phyloP scores from a whole-genome alignment of 495 filamentous ascomycete species.

The Daldinia childiae region DNA sequence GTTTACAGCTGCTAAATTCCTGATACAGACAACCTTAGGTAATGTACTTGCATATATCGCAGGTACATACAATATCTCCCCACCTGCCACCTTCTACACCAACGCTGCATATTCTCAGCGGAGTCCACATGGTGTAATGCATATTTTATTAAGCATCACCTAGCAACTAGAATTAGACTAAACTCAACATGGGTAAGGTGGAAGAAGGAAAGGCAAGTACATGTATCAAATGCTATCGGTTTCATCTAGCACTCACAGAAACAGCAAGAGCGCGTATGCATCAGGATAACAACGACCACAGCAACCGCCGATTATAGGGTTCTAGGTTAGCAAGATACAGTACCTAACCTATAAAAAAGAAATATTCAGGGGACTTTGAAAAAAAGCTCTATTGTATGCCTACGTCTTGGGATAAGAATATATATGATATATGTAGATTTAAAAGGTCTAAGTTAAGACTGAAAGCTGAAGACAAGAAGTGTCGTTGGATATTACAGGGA shows the following conservation, averaged over 20 bases:
- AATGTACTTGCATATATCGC: no score
- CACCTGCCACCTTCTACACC: neutral
- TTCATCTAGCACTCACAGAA: neutral
- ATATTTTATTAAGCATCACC: neutral
- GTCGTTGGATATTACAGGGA: slow-evolving; percentile 7
- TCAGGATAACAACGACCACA: neutral
- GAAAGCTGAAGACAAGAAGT: neutral
- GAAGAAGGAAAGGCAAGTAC: neutral
- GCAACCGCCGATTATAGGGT: neutral
- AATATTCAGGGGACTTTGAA: neutral
- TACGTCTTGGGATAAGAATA: neutral
- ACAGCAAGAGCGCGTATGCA: neutral
- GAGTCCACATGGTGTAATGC: neutral
- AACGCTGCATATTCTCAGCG: neutral
- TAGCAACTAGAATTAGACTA: neutral
- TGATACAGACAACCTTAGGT: neutral
- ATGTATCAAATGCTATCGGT: neutral
- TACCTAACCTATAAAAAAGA: neutral
- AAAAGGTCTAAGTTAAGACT: neutral
- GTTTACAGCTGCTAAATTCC: neutral
- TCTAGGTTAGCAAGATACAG: no score
- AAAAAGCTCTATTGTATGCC: neutral
- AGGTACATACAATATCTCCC: neutral
- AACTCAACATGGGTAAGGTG: no score
- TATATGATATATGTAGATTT: no score